Evolutionary conservation across 768 basidiomycete genomes (phyloP).

Genomic region (Candolleomyces aberdarensis): DNA sequence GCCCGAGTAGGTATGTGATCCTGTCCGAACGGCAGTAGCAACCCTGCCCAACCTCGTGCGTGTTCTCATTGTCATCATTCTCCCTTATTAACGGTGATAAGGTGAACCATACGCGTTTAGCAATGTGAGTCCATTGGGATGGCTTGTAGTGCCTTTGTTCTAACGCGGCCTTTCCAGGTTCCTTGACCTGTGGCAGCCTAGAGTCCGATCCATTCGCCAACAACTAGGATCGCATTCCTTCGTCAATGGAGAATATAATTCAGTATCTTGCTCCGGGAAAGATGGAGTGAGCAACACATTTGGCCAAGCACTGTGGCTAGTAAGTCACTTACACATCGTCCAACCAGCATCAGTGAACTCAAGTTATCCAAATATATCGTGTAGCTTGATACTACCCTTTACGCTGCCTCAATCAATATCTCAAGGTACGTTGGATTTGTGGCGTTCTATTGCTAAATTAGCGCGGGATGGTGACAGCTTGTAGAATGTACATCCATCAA

Average conservation of each 20-base stretch:
- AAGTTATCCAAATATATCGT: background rate
- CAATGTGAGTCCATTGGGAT: conserved; percentile 30
- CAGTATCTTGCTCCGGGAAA: conserved; percentile 50
- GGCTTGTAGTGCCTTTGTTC: background rate
- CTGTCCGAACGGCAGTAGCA: conserved; percentile 40
- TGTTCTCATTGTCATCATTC: background rate
- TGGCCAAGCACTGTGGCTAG: conserved; percentile 53
- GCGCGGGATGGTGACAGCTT: background rate
- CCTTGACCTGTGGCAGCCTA: conserved; percentile 54
- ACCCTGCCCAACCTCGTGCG: conserved; percentile 48
- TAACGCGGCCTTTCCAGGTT: conserved; percentile 27
- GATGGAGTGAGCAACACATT: conserved; percentile 52
- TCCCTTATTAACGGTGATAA: conserved; percentile 11
- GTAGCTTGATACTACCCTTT: conserved; percentile 43
- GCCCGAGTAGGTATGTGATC: conserved; percentile 34
- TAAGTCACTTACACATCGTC: conserved; percentile 9
- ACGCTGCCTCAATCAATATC: conserved; percentile 48
- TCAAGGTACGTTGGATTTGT: conserved; percentile 33
- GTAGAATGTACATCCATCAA: conserved; percentile 51
- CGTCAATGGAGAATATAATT: conserved; percentile 55
- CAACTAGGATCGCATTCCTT: conserved; percentile 48
- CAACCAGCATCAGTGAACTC: background rate
- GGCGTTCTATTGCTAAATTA: background rate
- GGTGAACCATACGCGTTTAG: conserved; percentile 54
- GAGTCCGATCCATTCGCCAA: conserved; percentile 43